Base-by-base conservation (phyloP, 1,284 basidiomycete species). In the Puccinia horiana region DNA sequence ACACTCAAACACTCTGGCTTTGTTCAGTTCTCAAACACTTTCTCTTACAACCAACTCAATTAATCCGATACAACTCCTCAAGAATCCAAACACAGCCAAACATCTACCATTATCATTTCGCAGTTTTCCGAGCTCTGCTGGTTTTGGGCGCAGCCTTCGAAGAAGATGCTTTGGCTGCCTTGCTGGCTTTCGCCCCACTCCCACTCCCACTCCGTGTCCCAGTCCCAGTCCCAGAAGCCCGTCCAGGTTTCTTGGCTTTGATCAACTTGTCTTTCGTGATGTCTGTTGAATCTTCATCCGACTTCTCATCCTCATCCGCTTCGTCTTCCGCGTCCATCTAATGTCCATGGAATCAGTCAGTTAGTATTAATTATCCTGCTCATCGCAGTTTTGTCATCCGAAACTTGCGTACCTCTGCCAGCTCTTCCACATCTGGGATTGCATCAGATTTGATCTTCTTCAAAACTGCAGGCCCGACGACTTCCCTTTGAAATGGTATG, bases 341-440 rank as follows among this genome's bases (percentile, higher is more conserved):
- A 37, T 20, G 11, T 52, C n/a, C 26, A 44, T 18, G 37, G 32
- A 74, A 26, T 58, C 29, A 37, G 23, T n/a, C 37, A 63, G 29
- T 47, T n/a, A n/a, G n/a, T n/a, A n/a, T n/a, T n/a, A n/a, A n/a
- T n/a, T n/a, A n/a, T n/a, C n/a, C n/a, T n/a, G n/a, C n/a, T n/a
- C n/a, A n/a, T n/a, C n/a, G n/a, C n/a, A n/a, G n/a, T n/a, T n/a
- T n/a, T n/a, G n/a, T n/a, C n/a, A n/a, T n/a, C n/a, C n/a, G 47
- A 52, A 61, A 73, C 26, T n/a, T 42, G 47, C 73, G 76, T 23
- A 76, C 89, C 84, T 91, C 91, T 79, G 93, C 92, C 0, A 92
- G 94, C 81, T 97, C 95, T 86, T 97, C 95, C 40, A 94, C 89
- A 88, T 98, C 95, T 0, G 95, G 94, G 23, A 90, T 90, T 16